phyloP scores from a whole-genome alignment of 345 rosid genomes.

The Hibiscus tridactylites region DNA sequence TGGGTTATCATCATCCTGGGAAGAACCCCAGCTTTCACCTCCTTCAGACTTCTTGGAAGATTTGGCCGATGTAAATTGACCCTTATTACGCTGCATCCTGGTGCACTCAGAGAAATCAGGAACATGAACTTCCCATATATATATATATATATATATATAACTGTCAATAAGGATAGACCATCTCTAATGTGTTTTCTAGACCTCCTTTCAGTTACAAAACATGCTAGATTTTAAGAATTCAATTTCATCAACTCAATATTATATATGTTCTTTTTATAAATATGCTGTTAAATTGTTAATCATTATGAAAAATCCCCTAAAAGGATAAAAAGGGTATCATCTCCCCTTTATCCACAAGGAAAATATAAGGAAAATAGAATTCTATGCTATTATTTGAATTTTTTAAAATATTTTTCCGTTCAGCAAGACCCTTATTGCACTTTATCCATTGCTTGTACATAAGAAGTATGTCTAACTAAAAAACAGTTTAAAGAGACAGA shows the following conservation, averaged over 20 bases:
- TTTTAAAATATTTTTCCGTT: neutral
- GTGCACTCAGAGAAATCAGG: conserved; percentile 7
- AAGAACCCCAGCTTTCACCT: conserved; percentile 29
- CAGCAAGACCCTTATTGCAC: neutral
- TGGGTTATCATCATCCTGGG: conserved; percentile 63
- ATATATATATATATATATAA: neutral
- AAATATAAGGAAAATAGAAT: neutral
- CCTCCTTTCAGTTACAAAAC: neutral
- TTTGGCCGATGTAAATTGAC: conserved; percentile 91
- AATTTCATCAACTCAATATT: neutral
- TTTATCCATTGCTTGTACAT: neutral
- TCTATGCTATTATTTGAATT: neutral
- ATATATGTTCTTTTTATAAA: neutral
- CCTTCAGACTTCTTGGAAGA: conserved; percentile 76
- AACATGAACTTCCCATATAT: neutral
- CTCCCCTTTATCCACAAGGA: neutral
- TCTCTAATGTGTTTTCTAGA: neutral
- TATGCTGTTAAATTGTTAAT: neutral
- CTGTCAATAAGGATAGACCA: neutral
- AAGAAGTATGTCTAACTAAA: neutral
- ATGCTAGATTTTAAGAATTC: neutral
- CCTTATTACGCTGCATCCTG: conserved; percentile 98
- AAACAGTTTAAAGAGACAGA: neutral
- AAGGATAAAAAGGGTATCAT: neutral
- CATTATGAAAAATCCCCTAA: neutral